A percentile compares a stretch with the other conserved stretches of the same genome.
Evolutionary conservation across 306 rosid species (phyloP).

Genomic region (Clitoria ternatea): DNA sequence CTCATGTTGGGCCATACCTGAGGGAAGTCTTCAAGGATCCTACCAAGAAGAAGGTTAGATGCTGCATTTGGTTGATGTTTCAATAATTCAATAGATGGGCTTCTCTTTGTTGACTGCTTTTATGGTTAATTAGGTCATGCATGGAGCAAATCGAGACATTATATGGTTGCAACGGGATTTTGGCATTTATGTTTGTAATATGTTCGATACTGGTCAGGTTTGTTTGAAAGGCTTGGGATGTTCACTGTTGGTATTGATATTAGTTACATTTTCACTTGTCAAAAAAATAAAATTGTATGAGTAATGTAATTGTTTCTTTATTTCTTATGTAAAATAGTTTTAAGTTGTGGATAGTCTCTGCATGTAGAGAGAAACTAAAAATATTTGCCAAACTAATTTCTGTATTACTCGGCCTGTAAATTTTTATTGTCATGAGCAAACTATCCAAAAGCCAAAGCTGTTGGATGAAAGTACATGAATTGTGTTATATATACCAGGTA

Average conservation of each 20-base stretch:
- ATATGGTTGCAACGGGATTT: constrained; percentile 95
- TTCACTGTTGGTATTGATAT: constrained; percentile 10
- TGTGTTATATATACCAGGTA: neutral
- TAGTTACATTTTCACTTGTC: neutral
- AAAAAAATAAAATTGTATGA: constrained; percentile 8
- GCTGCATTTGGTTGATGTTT: neutral
- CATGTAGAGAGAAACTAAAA: neutral
- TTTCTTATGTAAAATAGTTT: constrained; percentile 15
- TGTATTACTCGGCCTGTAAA: constrained; percentile 10
- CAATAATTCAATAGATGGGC: neutral
- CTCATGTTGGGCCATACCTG: constrained; percentile 80
- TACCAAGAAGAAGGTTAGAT: constrained; percentile 75
- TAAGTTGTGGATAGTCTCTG: constrained; percentile 4
- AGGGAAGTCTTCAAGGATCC: constrained; percentile 95
- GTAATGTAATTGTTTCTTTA: neutral
- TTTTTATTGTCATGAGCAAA: neutral
- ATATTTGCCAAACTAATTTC: neutral
- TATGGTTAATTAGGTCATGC: constrained; percentile 75
- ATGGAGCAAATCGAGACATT: constrained; percentile 94
- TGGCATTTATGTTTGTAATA: constrained; percentile 90
- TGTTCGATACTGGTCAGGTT: constrained; percentile 99
- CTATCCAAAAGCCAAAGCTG: neutral
- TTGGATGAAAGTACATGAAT: neutral
- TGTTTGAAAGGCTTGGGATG: constrained; percentile 19
- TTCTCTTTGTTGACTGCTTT: constrained; percentile 20